Percentiles rank a stretch among this genome's conserved stretches.
phyloP scores from a whole-genome alignment of 306 rosid species.

The Prunus fruticosa region DNA sequence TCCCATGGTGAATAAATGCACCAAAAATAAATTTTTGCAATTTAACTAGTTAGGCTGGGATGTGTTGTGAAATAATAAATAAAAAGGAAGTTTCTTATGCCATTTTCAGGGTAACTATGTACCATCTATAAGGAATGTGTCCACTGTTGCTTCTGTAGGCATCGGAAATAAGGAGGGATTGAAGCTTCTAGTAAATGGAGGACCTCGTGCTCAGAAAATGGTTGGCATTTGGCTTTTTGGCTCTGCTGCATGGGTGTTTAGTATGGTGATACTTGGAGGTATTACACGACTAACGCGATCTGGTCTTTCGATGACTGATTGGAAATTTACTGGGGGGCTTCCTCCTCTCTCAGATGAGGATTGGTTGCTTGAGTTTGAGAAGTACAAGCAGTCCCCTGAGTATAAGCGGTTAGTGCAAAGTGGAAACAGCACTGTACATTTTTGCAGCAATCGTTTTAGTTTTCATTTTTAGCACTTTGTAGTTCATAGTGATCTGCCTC shows the following conservation, averaged over 20 bases:
- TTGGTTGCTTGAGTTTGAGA: conserved; percentile 72
- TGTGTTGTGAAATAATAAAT: background rate
- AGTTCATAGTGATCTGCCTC: conserved; percentile 33
- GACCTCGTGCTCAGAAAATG: conserved; percentile 59
- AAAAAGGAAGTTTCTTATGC: background rate
- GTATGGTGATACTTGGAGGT: conserved; percentile 93
- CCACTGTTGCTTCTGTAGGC: conserved; percentile 36
- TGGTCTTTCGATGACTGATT: conserved; percentile 95
- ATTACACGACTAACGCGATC: conserved; percentile 80
- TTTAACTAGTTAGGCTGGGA: background rate
- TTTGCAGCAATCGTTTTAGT: background rate
- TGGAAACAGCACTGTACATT: background rate
- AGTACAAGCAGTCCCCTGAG: conserved; percentile 86
- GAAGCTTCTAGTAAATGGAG: conserved; percentile 71
- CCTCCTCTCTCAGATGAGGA: conserved; percentile 74
- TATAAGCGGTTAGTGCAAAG: conserved; percentile 56
- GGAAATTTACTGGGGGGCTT: conserved; percentile 75
- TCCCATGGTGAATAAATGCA: background rate
- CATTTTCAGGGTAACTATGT: conserved; percentile 41
- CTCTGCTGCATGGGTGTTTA: conserved; percentile 91
- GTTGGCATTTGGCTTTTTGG: conserved; percentile 93
- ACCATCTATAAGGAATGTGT: conserved; percentile 43
- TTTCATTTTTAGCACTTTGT: conserved; percentile 20
- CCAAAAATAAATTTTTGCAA: background rate
- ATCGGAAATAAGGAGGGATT: conserved; percentile 47